A percentile compares a stretch with the other conserved stretches of the same genome.
These are phyloP conservation scores for Candida taoyuanica DNA, from an alignment of 805 yeast species.

Conservation along the genomic window DNA sequence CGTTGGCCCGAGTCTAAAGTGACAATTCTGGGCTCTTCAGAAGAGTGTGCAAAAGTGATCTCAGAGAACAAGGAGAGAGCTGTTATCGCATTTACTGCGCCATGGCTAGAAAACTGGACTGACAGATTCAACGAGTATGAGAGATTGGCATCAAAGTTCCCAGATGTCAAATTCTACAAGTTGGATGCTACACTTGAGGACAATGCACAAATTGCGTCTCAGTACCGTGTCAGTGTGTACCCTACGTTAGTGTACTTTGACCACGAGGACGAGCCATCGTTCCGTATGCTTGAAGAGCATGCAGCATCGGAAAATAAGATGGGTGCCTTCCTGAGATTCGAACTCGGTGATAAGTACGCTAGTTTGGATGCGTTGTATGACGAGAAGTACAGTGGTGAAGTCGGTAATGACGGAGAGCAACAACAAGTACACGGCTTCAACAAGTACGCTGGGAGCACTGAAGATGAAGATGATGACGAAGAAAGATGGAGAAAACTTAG, in stretches of 20 bases:
- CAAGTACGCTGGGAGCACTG: constrained; percentile 15
- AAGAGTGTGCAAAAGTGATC: constrained; percentile 12
- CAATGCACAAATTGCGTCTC: constrained; percentile 25
- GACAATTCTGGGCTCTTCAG: constrained; percentile 9
- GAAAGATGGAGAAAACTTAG: constrained; percentile 21
- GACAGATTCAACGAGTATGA: constrained; percentile 31
- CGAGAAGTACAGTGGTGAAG: constrained; percentile 15
- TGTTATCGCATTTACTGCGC: constrained; percentile 32
- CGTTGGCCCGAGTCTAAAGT: constrained; percentile 27
- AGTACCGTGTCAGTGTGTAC: constrained; percentile 26
- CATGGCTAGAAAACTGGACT: constrained; percentile 34
- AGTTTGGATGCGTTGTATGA: constrained; percentile 10
- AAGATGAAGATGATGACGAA: constrained; percentile 16
- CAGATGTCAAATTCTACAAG: constrained; percentile 26
- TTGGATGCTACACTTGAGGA: constrained; percentile 31
- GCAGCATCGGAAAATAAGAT: constrained; percentile 26
- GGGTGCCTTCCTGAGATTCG: constrained; percentile 27
- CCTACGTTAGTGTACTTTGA: constrained; percentile 31
- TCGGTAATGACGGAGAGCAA: constrained; percentile 10
- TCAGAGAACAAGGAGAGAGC: constrained; percentile 5
- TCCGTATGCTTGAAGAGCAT: constrained; percentile 17
- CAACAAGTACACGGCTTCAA: constrained; percentile 9
- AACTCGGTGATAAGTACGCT: constrained; percentile 18
- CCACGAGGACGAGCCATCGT: constrained; percentile 11
- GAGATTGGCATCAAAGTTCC: constrained; percentile 24